These are phyloP conservation scores for Aspergillus wentii DNA, from an alignment of 495 filamentous ascomycete genomes.

Conservation along the genomic window DNA sequence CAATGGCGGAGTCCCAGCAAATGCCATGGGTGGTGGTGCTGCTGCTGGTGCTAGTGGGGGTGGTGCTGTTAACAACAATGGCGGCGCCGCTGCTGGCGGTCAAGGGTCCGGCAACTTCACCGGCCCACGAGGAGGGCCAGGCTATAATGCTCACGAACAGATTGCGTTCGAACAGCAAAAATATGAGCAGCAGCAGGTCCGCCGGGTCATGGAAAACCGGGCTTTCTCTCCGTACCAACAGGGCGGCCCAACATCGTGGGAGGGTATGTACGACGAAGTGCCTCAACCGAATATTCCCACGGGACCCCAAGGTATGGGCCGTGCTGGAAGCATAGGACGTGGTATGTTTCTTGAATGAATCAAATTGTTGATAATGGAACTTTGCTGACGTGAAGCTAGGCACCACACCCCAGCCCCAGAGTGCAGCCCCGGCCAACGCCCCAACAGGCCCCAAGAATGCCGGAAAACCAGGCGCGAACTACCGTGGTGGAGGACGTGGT, in stretches of 20 bases:
- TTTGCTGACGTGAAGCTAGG: conserved; percentile 20
- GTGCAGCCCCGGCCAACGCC: conserved; percentile 84
- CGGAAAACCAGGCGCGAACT: conserved; percentile 88
- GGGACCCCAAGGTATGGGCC: conserved; percentile 47
- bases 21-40: conserved; percentile 8
- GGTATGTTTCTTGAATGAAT: too few relatives aligned
- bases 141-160: conserved; percentile 71
- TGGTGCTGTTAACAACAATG: too few relatives aligned
- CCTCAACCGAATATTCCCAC: conserved; percentile 71
- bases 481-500: conserved; percentile 87
- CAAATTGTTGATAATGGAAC: too few relatives aligned
- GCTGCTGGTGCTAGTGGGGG: conserved; percentile 12
- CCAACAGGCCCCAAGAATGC: conserved; percentile 97
- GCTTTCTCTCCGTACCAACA: conserved; percentile 47
- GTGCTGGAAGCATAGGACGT: conserved; percentile 46
- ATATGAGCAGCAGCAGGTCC: conserved; percentile 70
- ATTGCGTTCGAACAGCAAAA: conserved; percentile 84
- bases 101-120: conserved; percentile 22
- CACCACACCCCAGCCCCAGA: conserved; percentile 52
- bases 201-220: conserved; percentile 37
- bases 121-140: conserved; percentile 39
- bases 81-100: conserved; percentile 8
- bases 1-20: conserved; percentile 10
- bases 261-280: conserved; percentile 99
- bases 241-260: conserved; percentile 78